These are phyloP conservation scores for Rhizophagus prolifer DNA, from an alignment of 192 early-diverging fungal species.

Conservation along the genomic window DNA sequence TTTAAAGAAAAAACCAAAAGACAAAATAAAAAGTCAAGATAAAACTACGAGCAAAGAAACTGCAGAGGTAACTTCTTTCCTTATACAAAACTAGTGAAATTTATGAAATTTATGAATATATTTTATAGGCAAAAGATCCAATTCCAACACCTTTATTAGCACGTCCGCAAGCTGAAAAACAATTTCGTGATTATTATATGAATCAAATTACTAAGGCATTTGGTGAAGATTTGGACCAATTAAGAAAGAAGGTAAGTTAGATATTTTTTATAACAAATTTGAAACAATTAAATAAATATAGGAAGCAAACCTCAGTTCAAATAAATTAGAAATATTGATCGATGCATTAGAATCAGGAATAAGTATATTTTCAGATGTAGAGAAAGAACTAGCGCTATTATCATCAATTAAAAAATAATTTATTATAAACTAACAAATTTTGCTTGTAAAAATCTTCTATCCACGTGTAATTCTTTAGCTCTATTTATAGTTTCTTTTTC, in stretches of 20 bases:
- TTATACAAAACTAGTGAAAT: not conserved
- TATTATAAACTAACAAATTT: constrained; percentile 64
- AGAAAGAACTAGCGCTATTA: constrained; percentile 33
- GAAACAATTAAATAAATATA: constrained; percentile 1
- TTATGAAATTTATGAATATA: not conserved
- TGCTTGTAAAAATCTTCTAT: constrained; percentile 73
- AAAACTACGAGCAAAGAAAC: not conserved
- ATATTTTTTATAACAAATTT: not conserved
- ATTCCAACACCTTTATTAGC: constrained; percentile 21
- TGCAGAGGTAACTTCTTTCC: not conserved
- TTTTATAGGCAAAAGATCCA: not conserved
- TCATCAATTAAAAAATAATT: not conserved
- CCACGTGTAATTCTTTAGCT: constrained; percentile 63
- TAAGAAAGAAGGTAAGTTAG: constrained; percentile 35
- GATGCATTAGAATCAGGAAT: constrained; percentile 45
- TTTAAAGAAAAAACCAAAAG: not conserved
- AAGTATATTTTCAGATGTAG: constrained; percentile 38
- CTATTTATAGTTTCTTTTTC: constrained; percentile 69
- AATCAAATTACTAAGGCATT: constrained; percentile 40
- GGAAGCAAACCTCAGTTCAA: constrained; percentile 33
- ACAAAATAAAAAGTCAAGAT: not conserved
- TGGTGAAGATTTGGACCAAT: constrained; percentile 40
- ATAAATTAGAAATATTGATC: constrained; percentile 39
- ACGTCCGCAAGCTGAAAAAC: constrained; percentile 26
- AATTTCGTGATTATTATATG: constrained; percentile 42